phyloP scores from a whole-genome alignment of 179 eudicot genomes.

The Heliamphora pulchella region DNA sequence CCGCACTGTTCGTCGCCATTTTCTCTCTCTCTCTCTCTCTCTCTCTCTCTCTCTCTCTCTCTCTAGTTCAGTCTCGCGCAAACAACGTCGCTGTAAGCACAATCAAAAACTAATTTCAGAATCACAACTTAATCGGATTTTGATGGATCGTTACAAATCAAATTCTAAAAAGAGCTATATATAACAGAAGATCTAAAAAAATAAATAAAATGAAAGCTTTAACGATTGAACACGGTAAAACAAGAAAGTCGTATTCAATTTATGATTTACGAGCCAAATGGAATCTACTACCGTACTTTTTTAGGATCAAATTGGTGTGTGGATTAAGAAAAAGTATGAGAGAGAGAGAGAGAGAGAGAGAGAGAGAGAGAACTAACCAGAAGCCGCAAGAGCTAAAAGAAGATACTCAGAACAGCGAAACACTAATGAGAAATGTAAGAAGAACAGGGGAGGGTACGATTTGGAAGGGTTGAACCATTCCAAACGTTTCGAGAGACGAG shows the following conservation, averaged over 20 bases:
- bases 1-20: conserved; percentile 5
- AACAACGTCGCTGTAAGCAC: no score
- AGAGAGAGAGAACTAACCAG: conserved; percentile 8
- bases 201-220: background rate
- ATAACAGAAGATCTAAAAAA: background rate
- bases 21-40: no score
- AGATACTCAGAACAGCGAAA: background rate
- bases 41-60: background rate
- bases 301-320: background rate
- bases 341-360: background rate
- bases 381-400: background rate
- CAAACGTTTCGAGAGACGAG: background rate
- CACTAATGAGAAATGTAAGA: background rate
- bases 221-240: background rate
- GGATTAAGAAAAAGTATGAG: no score
- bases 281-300: background rate
- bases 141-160: no score
- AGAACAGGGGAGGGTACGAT: background rate
- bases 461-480: background rate
- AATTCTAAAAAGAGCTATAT: background rate
- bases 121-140: no score
- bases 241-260: background rate
- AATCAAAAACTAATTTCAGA: no score
- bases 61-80: no score
- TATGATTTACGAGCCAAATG: no score